phyloP scores from a whole-genome alignment of 352 stramenopile species.

The Pythium apleroticum region DNA sequence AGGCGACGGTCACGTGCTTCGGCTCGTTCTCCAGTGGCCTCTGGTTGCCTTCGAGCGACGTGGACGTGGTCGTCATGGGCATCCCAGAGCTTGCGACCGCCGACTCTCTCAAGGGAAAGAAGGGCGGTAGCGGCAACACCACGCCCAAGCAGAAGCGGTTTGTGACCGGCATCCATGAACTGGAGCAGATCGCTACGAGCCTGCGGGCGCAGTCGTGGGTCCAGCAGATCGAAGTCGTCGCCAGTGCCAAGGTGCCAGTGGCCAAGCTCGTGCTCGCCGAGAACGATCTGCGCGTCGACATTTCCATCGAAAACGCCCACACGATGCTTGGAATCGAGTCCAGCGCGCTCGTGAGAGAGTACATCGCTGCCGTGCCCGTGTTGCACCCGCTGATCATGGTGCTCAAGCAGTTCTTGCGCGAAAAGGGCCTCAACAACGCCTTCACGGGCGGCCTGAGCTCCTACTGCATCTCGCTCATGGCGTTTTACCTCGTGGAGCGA shows the following conservation, averaged over 20 bases:
- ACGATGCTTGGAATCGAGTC: conserved; percentile 78
- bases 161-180: conserved; percentile 45
- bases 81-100: conserved; percentile 27
- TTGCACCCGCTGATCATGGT: conserved; percentile 84
- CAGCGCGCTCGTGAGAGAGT: conserved; percentile 77
- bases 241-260: conserved; percentile 82
- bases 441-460: conserved; percentile 89
- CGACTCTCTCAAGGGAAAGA: not conserved
- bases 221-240: conserved; percentile 78
- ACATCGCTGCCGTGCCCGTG: conserved; percentile 61
- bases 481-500: conserved; percentile 78
- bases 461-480: conserved; percentile 86
- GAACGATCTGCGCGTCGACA: conserved; percentile 75
- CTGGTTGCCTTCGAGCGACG: conserved; percentile 87
- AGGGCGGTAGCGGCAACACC: conserved; percentile 5
- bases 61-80: conserved; percentile 86
- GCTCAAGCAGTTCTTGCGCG: conserved; percentile 83
- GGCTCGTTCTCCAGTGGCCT: conserved; percentile 85
- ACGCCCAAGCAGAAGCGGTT: conserved; percentile 46
- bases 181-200: conserved; percentile 55
- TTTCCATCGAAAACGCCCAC: conserved; percentile 88
- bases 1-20: conserved; percentile 71
- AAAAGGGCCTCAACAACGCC: conserved; percentile 88
- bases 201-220: conserved; percentile 70
- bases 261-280: conserved; percentile 74